phyloP scores from a whole-genome alignment of 345 rosid genomes.

The Lumnitzera littorea region DNA sequence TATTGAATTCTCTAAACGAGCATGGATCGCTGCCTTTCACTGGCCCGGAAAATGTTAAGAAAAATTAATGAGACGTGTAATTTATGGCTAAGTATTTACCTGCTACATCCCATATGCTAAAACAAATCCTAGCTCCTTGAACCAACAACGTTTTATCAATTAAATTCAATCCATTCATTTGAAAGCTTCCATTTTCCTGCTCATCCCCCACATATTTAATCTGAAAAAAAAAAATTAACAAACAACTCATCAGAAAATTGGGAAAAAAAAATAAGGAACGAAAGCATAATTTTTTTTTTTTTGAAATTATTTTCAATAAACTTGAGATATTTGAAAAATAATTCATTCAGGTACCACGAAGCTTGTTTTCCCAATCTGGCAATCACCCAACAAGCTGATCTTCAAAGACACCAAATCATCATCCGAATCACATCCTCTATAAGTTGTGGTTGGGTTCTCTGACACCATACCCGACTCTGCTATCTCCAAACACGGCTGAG shows the following conservation, averaged over 20 bases:
- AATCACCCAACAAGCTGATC: conserved; percentile 89
- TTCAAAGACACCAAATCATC: conserved; percentile 79
- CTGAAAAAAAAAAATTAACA: conserved; percentile 16
- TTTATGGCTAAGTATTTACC: conserved; percentile 23
- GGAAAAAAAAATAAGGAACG: not conserved
- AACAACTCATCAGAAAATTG: not conserved
- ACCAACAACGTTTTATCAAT: conserved; percentile 79
- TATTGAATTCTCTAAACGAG: too few relatives aligned
- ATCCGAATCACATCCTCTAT: conserved; percentile 40
- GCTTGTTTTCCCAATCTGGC: conserved; percentile 88
- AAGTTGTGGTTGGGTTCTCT: conserved; percentile 9
- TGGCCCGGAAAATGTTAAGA: not conserved
- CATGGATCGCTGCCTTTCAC: too few relatives aligned
- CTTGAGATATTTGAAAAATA: not conserved
- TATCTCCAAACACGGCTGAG: conserved; percentile 10
- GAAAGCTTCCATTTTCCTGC: conserved; percentile 45
- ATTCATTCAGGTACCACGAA: conserved; percentile 48
- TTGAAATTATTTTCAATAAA: not conserved
- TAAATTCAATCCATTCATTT: conserved; percentile 79
- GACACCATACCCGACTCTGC: conserved; percentile 11
- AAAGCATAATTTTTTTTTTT: too few relatives aligned
- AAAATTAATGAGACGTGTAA: not conserved
- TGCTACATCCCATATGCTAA: conserved; percentile 94
- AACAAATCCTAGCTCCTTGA: conserved; percentile 77
- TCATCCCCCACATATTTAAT: conserved; percentile 84